Base-by-base conservation (phyloP, 768 basidiomycete genomes). In the Fomitopsis pulvina region DNA sequence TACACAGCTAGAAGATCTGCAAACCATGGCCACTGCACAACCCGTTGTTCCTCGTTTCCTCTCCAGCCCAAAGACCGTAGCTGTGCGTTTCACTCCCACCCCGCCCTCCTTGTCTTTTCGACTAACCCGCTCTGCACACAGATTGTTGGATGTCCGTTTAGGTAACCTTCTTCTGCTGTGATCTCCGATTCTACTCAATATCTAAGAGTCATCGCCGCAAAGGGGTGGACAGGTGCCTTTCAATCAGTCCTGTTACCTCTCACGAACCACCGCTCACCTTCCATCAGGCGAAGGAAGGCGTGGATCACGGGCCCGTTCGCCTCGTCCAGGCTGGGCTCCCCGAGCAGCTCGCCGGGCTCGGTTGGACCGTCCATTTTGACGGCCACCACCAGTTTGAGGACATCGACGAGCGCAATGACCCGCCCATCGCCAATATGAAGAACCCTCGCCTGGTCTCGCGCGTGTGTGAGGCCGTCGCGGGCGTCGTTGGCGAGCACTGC, bases 71-170 rank as follows among this genome's bases (percentile, higher is more conserved):
- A 83, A 80, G 70, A 91, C 87, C 0, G 75, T 81, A 32, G 88
- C 87, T 44, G 92, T 93, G 63, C 67, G 89, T 78, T 30, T 3
- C 45, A 34, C 43, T 26, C 8, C n/a, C 8, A 41, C 5, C 41
- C 16, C 21, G 20, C 40, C 6, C 34, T 11, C 25, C 12, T 26
- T 14, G 9, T 11, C 26, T 12, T 11, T 20, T 14, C 28, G 4
- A 29, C 28, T 30, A 9, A 45, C 16, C 25, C 12, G 8, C 10
- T 3, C 16, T 43, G 7, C 18, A 12, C 30, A 30, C 30, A 93
- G 86, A 88, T 98, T 60, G 84, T 98, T 25, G 92, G 91, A 24
- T 96, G 93, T 70, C 94, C 94, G 14, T 96, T 96, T 77, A 92
- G 88, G 92, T 91, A 80, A 71, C 39, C 30, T 16, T 25, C 34